A percentile compares a stretch with the other conserved stretches of the same genome.
Evolutionary conservation across 108 stramenopile species (phyloP).

Genomic region (Craspedostauros australis): DNA sequence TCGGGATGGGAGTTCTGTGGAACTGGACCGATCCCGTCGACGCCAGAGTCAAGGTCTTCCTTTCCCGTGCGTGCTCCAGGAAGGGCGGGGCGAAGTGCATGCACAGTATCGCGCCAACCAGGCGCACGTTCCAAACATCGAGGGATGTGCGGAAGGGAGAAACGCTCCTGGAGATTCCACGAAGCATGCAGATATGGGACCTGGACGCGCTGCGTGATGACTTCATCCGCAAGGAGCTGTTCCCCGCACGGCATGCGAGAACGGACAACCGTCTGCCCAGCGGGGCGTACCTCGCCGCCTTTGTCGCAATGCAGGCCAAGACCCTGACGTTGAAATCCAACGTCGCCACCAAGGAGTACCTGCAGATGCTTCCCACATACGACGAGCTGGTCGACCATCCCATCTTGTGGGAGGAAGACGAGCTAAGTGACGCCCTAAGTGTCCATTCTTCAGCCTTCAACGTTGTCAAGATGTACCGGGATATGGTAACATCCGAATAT

Average conservation of each 20-base stretch:
- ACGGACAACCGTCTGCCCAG: constrained; percentile 53
- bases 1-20: too few species aligned
- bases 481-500: constrained; percentile 61
- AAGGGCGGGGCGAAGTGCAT: constrained; percentile 11
- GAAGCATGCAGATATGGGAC: constrained; percentile 74
- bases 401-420: constrained; percentile 32
- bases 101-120: constrained; percentile 4
- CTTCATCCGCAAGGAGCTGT: constrained; percentile 38
- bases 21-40: too few species aligned
- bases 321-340: too few species aligned
- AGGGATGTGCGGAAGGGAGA: constrained; percentile 35
- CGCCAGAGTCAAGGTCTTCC: too few species aligned
- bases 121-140: constrained; percentile 18
- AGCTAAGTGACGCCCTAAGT: constrained; percentile 32
- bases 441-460: constrained; percentile 40
- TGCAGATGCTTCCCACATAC: constrained; percentile 45
- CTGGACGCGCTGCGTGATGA: constrained; percentile 75
- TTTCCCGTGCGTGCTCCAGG: too few species aligned
- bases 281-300: constrained; percentile 64
- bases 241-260: constrained; percentile 39
- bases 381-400: constrained; percentile 60
- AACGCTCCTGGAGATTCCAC: constrained; percentile 51
- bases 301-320: constrained; percentile 33
- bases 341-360: too few species aligned
- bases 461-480: constrained; percentile 39